Evolutionary conservation across 2,329 filamentous ascomycete genomes (phyloP).

Genomic region (Hymenoscyphus scutula): DNA sequence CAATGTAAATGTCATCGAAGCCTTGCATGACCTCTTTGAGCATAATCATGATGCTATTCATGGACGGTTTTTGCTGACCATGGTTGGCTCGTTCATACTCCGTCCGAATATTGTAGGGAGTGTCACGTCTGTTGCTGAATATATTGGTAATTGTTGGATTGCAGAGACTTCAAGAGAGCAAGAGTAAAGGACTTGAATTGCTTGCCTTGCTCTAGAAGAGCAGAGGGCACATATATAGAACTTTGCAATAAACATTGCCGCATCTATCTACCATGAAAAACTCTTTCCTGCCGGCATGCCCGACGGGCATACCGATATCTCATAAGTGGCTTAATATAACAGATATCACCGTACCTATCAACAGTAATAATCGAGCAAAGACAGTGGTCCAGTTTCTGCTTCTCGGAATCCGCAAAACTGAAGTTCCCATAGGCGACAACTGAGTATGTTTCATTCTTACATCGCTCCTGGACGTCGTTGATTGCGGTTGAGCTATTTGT

Average conservation of each 20-base stretch:
- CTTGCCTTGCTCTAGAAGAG: too few relatives aligned
- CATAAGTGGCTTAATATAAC: too few relatives aligned
- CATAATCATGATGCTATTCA: conserved; percentile 9
- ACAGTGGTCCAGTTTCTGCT: conserved; percentile 13
- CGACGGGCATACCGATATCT: too few relatives aligned
- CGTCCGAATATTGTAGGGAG: conserved; percentile 5
- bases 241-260: too few relatives aligned
- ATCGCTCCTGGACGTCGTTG: conserved; percentile 11
- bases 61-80: conserved; percentile 15
- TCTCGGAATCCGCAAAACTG: conserved; percentile 13
- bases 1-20: conserved; percentile 17
- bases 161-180: too few relatives aligned
- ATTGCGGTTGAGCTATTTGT: conserved; percentile 18
- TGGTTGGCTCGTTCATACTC: conserved; percentile 8
- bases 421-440: conserved; percentile 21
- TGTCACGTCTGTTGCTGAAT: conserved; percentile 15
- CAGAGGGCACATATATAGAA: too few relatives aligned
- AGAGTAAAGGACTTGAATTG: too few relatives aligned
- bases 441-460: neutral
- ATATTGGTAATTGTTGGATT: too few relatives aligned
- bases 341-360: too few relatives aligned
- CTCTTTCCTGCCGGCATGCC: too few relatives aligned
- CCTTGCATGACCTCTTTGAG: conserved; percentile 8
- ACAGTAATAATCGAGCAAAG: conserved; percentile 16
- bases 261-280: too few relatives aligned